Base-by-base conservation (phyloP, 2,329 filamentous ascomycete genomes). In the Fusarium domesticum region DNA sequence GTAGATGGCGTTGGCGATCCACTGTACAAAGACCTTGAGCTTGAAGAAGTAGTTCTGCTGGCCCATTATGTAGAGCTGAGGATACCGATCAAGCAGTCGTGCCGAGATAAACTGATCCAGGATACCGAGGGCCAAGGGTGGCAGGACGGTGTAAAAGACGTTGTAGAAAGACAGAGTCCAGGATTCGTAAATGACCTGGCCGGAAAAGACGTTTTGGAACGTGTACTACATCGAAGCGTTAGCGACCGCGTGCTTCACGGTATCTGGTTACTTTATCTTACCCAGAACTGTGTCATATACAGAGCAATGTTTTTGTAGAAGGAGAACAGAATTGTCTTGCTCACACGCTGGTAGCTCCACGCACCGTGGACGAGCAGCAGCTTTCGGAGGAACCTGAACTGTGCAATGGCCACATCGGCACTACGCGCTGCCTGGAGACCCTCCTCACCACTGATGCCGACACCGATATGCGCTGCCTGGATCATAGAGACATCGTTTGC, bases 401-500 rank as follows among this genome's bases (percentile, higher is more conserved):
- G 93, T 1, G 83, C 93, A 64, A 98, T 96, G 7, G 91, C 85
- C 36, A 98, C 89, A 70, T 98, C 93, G 45, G 93, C 93, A 60
- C 90, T 96, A 61, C 93, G 84, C 37, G 93, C 93, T 36, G 93
- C 93, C 70, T 98, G 93, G 1, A 98, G 81, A 76, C 93, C 93
- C 77, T 98, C 93, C 53, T 95, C 81, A 69, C 93, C 93, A 62
- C 90, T 96, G 67, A 98, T 98, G 69, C 93, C 93, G 35, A 98
- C 89, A 53, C 93, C 93, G 54, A 98, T 95, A 65, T 98, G 93
- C 11, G 93, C 93, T 10, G 93, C 93, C 72, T 98, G 93, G 43
- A 98, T 98, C 93, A 98, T 98, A 15, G 92, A 96, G n/a, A 98
- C 93, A 62, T 98, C 93, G 70, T 98, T 98, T 36, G 93, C 93